Evolutionary conservation across 257 asterid species (phyloP), one percentile per base, ranked within the genome.

Genomic region (Scutellaria galericulata): DNA sequence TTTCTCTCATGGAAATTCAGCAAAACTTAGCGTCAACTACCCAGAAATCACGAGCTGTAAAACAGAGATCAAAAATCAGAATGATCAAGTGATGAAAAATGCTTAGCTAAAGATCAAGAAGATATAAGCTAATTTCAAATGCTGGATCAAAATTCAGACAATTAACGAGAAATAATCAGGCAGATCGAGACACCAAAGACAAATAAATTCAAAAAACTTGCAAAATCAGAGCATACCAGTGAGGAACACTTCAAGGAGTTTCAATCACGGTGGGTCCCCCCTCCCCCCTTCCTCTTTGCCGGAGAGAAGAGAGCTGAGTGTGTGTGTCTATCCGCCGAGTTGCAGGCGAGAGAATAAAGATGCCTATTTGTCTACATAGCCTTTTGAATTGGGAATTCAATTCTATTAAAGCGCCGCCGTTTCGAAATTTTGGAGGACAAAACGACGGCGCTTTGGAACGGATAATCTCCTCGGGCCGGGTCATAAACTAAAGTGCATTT

Each of bases 181-280:
- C 78, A 80, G 85, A 80, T 83, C 85, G 67, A 72, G 66, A 55
- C 74, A 78, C 50, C 78, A 74, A 77, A 79, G 70, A 66, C 79
- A 53, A 66, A 66, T 3, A 44, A 62, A 68, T 44, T 41, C 59
- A 64, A 39, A 8, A 61, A 74, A 72, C 47, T 54, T 53, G 42
- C 58, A 67, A 56, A 79, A 58, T 58, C 70, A n/a, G 24, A 80
- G 70, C 88, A 81, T 74, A 87, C 93, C 74, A 51, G 83, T 80
- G 70, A 66, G 80, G 39, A 53, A 27, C 42, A 42, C 66, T 69
- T 54, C 72, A 70, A 74, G 61, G 46, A 79, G 64, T 65, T 67
- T 71, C 66, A 74, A 60, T 52, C 5, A 37, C 44, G 66, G 69
- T 74, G 61, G 73, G 42, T 39, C 10, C 66, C 63, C 54, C 76